phyloP scores from a whole-genome alignment of 257 asterid species.

The Paraleonurus japonicus region DNA sequence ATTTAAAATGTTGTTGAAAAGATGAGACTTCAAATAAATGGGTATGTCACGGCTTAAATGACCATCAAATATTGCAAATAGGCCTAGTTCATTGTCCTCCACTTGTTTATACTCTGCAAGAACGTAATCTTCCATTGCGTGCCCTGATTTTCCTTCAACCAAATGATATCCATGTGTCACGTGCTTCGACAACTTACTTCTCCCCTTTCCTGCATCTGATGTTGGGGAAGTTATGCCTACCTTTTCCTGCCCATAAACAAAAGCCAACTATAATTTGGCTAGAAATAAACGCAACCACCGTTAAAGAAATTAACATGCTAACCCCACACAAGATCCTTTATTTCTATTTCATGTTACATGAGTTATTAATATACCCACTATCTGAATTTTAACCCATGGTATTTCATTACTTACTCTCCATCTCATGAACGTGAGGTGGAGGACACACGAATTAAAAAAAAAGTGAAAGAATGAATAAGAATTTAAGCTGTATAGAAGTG shows the following conservation, averaged over 20 bases:
- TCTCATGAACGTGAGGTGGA: no score
- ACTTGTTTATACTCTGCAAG: conserved; percentile 80
- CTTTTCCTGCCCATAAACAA: conserved; percentile 51
- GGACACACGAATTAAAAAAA: no score
- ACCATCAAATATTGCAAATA: conserved; percentile 88
- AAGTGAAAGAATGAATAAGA: no score
- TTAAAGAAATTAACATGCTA: neutral
- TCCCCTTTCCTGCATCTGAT: conserved; percentile 71
- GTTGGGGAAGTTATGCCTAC: conserved; percentile 50
- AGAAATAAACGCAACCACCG: neutral
- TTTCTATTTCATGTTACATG: neutral
- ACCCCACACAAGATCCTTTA: neutral
- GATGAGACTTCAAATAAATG: conserved; percentile 66
- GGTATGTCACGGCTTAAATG: conserved; percentile 83
- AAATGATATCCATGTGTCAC: conserved; percentile 78
- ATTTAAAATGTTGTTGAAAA: conserved; percentile 69
- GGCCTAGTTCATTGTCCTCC: conserved; percentile 69
- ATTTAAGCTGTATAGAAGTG: no score
- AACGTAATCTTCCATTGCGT: conserved; percentile 85
- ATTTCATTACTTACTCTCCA: no score
- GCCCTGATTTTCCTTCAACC: conserved; percentile 74
- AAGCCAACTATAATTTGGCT: neutral
- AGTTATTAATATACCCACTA: neutral
- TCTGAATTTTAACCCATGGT: neutral
- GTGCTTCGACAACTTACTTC: conserved; percentile 75